These are phyloP conservation scores for Cryphonectria carpinicola DNA, from an alignment of 2,329 filamentous ascomycete genomes.

Conservation along the genomic window DNA sequence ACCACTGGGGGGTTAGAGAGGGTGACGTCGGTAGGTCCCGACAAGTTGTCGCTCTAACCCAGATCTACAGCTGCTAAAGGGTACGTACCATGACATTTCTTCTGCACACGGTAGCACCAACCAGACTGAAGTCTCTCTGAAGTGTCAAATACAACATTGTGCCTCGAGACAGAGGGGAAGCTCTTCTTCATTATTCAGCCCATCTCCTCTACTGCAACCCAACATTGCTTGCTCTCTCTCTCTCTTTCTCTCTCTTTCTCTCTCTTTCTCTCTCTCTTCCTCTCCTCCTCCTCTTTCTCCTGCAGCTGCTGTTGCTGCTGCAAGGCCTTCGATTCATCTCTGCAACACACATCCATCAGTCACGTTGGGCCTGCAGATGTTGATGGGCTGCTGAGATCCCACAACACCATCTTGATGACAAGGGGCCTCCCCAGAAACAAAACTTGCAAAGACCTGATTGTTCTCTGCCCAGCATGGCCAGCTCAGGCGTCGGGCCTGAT, in stretches of 20 bases:
- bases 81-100: background rate
- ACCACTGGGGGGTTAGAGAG: too few species aligned
- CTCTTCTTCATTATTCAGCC: background rate
- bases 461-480: slow-evolving; percentile 44
- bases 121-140: background rate
- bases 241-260: too few species aligned
- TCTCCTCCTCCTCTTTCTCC: too few species aligned
- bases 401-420: background rate
- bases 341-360: background rate
- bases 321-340: too few species aligned
- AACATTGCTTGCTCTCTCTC: background rate
- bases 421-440: background rate
- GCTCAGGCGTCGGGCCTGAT: slow-evolving; percentile 34
- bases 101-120: background rate
- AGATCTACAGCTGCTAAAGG: background rate
- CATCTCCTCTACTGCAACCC: background rate
- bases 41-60: background rate
- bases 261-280: too few species aligned
- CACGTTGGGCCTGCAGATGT: background rate
- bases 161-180: background rate
- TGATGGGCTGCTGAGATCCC: slow-evolving; percentile 17
- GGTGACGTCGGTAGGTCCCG: slow-evolving; percentile 19
- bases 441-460: background rate
- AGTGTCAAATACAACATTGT: background rate
- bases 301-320: too few species aligned